These are phyloP conservation scores for Annona squamosa DNA, from an alignment of 164 flowering plant genomes.

Conservation along the genomic window DNA sequence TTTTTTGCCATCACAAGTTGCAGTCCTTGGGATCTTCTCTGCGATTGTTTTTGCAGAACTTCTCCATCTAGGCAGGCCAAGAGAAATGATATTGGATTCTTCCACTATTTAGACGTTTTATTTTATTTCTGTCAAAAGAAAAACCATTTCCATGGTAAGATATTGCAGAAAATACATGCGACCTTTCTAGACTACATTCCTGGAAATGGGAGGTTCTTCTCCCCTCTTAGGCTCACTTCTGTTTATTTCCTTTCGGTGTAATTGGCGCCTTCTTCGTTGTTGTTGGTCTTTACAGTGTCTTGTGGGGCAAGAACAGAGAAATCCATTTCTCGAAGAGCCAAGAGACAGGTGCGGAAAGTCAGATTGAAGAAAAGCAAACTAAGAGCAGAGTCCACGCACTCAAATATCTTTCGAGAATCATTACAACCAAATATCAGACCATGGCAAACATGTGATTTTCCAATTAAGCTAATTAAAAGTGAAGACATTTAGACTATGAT, in stretches of 20 bases:
- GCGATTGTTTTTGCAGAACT: constrained; percentile 36
- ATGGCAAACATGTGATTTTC: not conserved
- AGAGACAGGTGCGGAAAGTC: no score
- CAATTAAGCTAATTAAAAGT: not conserved
- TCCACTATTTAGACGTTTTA: not conserved
- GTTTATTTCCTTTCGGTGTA: constrained; percentile 20
- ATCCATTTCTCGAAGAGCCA: not conserved
- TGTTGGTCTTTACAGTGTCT: constrained; percentile 30
- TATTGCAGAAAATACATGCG: not conserved
- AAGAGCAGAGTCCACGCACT: not conserved
- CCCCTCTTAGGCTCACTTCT: not conserved
- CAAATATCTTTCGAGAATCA: not conserved
- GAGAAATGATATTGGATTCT: not conserved
- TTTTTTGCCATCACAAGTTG: constrained; percentile 30
- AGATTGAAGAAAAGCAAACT: not conserved
- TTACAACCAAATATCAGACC: not conserved
- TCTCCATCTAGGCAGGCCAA: constrained; percentile 40
- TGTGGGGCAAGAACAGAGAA: constrained; percentile 39
- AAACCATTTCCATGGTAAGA: no score
- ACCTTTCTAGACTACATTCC: not conserved
- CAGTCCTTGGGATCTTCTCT: constrained; percentile 29
- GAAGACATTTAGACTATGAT: not conserved
- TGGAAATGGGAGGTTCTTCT: not conserved
- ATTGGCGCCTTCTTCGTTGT: constrained; percentile 32
- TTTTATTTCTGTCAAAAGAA: no score